phyloP scores from a whole-genome alignment of 768 basidiomycete genomes.

The Dacryopinax spathularia region DNA sequence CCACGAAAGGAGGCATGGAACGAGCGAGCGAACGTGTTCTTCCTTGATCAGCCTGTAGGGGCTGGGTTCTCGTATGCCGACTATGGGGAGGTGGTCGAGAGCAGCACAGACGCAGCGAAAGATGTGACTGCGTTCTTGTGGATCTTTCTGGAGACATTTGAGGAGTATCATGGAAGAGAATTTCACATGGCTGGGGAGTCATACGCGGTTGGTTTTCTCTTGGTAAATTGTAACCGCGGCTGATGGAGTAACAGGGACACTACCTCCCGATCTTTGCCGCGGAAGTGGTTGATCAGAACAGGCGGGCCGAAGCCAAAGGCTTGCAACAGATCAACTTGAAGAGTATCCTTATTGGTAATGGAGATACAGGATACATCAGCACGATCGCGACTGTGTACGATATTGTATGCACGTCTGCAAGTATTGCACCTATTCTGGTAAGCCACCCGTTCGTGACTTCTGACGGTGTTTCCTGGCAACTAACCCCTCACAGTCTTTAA shows the following conservation, averaged over 20 bases:
- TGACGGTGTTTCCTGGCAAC: neutral
- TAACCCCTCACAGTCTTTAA: neutral
- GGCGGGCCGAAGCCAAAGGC: slow-evolving; percentile 34
- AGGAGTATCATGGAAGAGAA: slow-evolving; percentile 49
- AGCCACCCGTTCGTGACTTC: slow-evolving; percentile 30
- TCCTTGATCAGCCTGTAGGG: slow-evolving; percentile 33
- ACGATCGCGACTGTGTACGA: slow-evolving; percentile 34
- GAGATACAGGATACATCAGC: slow-evolving; percentile 24
- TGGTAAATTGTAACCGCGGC: neutral
- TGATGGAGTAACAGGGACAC: neutral
- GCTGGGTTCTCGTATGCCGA: slow-evolving; percentile 64
- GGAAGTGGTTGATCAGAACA: slow-evolving; percentile 62
- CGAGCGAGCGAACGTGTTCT: slow-evolving; percentile 13
- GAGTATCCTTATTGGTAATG: slow-evolving; percentile 53
- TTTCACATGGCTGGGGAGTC: slow-evolving; percentile 62
- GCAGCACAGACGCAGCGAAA: slow-evolving; percentile 66
- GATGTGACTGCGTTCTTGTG: slow-evolving; percentile 61
- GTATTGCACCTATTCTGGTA: slow-evolving; percentile 37
- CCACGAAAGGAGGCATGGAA: slow-evolving; percentile 24
- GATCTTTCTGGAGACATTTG: slow-evolving; percentile 70
- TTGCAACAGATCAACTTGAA: slow-evolving; percentile 46
- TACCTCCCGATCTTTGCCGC: slow-evolving; percentile 38
- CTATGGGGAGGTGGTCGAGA: slow-evolving; percentile 52
- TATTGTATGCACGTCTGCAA: slow-evolving; percentile 41
- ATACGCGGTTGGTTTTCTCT: slow-evolving; percentile 43